These are phyloP conservation scores for Bruguiera gymnorhiza DNA, from an alignment of 345 rosid species.

Conservation along the genomic window DNA sequence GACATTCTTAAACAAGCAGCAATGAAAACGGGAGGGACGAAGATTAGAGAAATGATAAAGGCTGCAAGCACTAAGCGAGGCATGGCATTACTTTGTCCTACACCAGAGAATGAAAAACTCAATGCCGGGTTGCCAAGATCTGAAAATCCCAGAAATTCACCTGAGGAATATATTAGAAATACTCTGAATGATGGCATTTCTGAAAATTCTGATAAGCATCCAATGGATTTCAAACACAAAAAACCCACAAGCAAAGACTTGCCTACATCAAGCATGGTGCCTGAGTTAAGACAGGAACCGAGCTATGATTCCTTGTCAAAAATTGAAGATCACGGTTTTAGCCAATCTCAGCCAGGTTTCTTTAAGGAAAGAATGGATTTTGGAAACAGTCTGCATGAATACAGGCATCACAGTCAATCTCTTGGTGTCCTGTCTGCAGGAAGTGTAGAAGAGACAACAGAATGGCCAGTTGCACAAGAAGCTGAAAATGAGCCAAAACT, in stretches of 20 bases:
- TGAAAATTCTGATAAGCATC: neutral
- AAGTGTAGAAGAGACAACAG: neutral
- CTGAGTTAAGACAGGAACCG: neutral
- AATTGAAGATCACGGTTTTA: too few species aligned
- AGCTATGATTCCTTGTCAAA: neutral
- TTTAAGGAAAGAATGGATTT: too few species aligned
- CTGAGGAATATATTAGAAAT: neutral
- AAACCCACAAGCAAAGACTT: neutral
- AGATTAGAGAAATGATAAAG: neutral
- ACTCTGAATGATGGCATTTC: neutral
- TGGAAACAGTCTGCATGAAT: too few species aligned
- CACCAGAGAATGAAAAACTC: too few species aligned
- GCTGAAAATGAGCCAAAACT: neutral
- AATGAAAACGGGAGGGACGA: neutral
- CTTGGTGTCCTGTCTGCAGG: neutral
- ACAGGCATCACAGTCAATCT: too few species aligned
- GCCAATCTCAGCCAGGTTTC: too few species aligned
- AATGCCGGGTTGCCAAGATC: neutral
- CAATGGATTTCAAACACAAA: neutral
- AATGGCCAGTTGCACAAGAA: neutral
- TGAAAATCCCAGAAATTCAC: neutral
- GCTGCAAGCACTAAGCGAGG: neutral
- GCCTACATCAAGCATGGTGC: neutral
- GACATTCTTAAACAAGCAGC: slow-evolving; percentile 6
- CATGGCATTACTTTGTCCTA: neutral